Base-by-base conservation (phyloP, 164 flowering plant species). In the Protea cynaroides region DNA sequence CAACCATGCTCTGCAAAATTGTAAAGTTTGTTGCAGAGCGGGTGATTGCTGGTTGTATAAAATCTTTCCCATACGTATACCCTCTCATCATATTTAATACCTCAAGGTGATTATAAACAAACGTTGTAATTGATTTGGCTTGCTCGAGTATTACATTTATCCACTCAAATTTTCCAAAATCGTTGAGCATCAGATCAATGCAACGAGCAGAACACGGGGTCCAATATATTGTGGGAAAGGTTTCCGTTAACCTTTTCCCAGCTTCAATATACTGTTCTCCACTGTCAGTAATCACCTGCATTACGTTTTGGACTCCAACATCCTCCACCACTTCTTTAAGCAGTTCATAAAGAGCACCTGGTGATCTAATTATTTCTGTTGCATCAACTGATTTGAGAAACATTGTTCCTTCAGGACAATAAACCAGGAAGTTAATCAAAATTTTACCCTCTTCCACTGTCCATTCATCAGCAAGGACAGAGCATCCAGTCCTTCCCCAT, bases 401-500 rank as follows among this genome's bases (percentile, higher is more conserved):
- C 61, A 85, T 78, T 0, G 81, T 80, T 68, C 95, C 91, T 69
- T 89, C 86, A 53, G 96, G 81, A 67, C 89, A 84, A 60, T 84
- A 77, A 4, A 80, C 84, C 43, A 80, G 76, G 71, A 94, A 79
- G 59, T 77, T 79, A 22, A 88, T 58, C 70, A 87, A 67, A 12
- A 73, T 77, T 69, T 68, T 74, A 36, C 86, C 89, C 25, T 59
- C 75, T 44, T 70, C 77, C n/a, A 77, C 69, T 43, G 25, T 73
- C 82, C 81, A 82, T 64, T 91, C 91, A 43, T 89, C 86, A 24
- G 83, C 86, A 76, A 91, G 63, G 66, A 94, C 59, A 34, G 99
- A 84, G 66, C 95, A 89, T 59, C 97, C 95, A 24, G 83, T 89
- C 68, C 76, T 83, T 54, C 66, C 91, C 93, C 91, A 84, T 14